phyloP scores from a whole-genome alignment of 2,329 filamentous ascomycete species.

The Neofusicoccum parvum region DNA sequence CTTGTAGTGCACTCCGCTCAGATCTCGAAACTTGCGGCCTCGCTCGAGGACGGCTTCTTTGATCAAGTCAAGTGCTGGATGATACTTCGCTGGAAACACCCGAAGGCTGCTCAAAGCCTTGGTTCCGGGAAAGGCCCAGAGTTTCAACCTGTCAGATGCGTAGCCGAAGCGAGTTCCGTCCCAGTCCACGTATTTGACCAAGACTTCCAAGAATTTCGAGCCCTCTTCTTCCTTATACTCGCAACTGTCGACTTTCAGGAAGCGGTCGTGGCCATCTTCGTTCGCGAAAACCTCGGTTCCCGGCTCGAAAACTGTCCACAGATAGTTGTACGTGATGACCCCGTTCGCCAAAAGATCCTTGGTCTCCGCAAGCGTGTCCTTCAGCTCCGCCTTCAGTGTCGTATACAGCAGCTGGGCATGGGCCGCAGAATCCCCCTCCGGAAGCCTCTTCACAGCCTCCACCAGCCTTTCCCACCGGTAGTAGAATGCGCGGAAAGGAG shows the following conservation, averaged over 20 bases:
- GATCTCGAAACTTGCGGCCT: constrained; percentile 49
- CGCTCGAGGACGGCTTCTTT: constrained; percentile 45
- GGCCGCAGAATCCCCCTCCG: constrained; percentile 35
- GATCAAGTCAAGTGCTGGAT: constrained; percentile 43
- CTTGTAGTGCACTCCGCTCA: constrained; percentile 53
- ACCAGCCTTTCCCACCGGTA: constrained; percentile 37
- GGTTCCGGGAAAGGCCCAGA: constrained; percentile 43
- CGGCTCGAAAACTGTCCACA: constrained; percentile 50
- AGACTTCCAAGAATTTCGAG: constrained; percentile 31
- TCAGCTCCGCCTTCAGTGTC: constrained; percentile 44
- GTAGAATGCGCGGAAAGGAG: constrained; percentile 39
- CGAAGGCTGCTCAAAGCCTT: constrained; percentile 43
- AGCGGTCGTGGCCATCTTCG: constrained; percentile 38
- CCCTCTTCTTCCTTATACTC: constrained; percentile 17
- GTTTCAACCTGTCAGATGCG: constrained; percentile 28
- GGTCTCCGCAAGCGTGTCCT: constrained; percentile 43
- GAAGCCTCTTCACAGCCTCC: constrained; percentile 26
- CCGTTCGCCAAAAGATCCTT: constrained; percentile 42
- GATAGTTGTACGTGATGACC: constrained; percentile 44
- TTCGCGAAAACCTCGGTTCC: constrained; percentile 31
- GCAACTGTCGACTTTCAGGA: too few species aligned
- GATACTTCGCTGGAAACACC: constrained; percentile 49
- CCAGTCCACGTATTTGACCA: constrained; percentile 31
- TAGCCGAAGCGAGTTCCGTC: constrained; percentile 39
- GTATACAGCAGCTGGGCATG: constrained; percentile 44